These are phyloP conservation scores for Ophiostoma populinum DNA, from an alignment of 2,329 filamentous ascomycete species.

Conservation along the genomic window DNA sequence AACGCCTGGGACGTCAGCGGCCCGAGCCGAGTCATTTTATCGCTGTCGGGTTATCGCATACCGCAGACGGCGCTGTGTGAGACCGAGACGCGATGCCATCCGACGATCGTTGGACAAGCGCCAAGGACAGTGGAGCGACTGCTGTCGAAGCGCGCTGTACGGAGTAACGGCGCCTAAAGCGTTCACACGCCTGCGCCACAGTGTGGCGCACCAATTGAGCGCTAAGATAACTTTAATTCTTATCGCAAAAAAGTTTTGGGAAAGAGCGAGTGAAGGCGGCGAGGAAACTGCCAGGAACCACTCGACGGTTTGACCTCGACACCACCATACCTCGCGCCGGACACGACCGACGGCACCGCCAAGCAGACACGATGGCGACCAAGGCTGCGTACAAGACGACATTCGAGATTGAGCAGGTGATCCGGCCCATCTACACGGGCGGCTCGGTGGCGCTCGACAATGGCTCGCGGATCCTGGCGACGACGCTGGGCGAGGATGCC, in stretches of 20 bases:
- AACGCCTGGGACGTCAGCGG: constrained; percentile 39
- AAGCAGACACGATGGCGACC: constrained; percentile 34
- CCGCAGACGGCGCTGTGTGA: too few relatives aligned
- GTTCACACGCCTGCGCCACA: too few relatives aligned
- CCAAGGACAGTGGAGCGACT: too few relatives aligned
- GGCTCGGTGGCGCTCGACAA: constrained; percentile 72
- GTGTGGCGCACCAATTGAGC: constrained; percentile 6
- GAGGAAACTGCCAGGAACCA: not conserved
- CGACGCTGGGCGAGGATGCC: constrained; percentile 81
- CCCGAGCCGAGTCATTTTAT: constrained; percentile 34
- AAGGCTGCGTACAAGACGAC: constrained; percentile 63
- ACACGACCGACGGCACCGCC: not conserved
- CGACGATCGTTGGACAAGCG: too few relatives aligned
- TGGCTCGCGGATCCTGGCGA: constrained; percentile 66
- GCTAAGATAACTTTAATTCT: constrained; percentile 23
- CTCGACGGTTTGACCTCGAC: not conserved
- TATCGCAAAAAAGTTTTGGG: constrained; percentile 14
- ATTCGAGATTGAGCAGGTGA: constrained; percentile 66
- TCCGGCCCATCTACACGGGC: constrained; percentile 88
- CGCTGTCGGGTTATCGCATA: not conserved
- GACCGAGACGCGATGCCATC: not conserved
- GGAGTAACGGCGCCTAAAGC: too few relatives aligned
- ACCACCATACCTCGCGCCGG: not conserved
- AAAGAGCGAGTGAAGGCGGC: not conserved
- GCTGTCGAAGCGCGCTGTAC: too few relatives aligned